Evolutionary conservation across 345 rosid genomes (phyloP).

Genomic region (Citrus sp.): DNA sequence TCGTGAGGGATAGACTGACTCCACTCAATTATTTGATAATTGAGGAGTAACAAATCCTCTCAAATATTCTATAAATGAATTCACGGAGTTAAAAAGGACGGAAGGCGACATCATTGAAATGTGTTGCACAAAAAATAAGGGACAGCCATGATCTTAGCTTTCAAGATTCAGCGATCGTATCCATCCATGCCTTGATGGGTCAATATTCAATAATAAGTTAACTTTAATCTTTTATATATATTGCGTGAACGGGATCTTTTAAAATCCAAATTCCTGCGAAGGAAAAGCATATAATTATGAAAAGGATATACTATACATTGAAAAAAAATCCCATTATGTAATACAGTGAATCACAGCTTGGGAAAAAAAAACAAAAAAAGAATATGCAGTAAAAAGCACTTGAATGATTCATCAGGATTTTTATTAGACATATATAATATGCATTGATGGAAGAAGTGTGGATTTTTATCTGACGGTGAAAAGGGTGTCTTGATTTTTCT

Average conservation of each 20-base stretch:
- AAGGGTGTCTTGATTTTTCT: neutral
- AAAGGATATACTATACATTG: neutral
- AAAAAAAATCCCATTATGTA: neutral
- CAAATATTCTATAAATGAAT: neutral
- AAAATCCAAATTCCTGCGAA: conserved; percentile 1
- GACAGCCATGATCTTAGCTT: neutral
- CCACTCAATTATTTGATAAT: too few species aligned
- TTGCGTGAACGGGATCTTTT: conserved; percentile 1
- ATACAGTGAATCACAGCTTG: conserved; percentile 5
- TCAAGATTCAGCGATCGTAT: neutral
- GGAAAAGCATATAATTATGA: neutral
- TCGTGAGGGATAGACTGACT: rapidly evolving
- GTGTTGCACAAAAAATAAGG: neutral
- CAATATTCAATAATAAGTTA: neutral
- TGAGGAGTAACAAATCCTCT: rapidly evolving
- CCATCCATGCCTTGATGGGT: neutral
- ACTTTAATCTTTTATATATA: neutral
- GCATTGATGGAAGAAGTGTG: neutral
- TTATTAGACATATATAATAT: neutral
- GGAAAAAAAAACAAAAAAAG: neutral
- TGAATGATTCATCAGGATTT: neutral
- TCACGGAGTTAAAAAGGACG: neutral
- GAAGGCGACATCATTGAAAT: neutral
- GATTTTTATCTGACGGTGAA: neutral
- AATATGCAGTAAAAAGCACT: neutral